Evolutionary conservation across 176 grass and related monocot species (phyloP).

Genomic region (Chrysopogon serrulatus): DNA sequence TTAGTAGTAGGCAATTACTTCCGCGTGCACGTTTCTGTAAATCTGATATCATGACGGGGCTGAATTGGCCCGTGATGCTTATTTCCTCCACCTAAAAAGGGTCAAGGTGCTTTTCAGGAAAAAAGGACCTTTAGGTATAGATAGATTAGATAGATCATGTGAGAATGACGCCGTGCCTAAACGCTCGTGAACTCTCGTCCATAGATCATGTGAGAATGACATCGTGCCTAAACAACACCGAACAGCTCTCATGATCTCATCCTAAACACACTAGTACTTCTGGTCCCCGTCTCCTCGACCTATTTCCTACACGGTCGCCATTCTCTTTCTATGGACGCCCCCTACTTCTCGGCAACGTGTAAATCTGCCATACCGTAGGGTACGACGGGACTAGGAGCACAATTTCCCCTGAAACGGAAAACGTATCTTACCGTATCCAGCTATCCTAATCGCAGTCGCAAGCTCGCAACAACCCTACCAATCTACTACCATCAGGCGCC

Average conservation of each 20-base stretch:
- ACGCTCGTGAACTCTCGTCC: not conserved
- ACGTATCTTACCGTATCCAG: not conserved
- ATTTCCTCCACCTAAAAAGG: not conserved
- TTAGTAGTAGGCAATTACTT: not conserved
- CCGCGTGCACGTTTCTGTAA: not conserved
- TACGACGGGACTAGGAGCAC: no score
- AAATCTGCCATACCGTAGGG: not conserved
- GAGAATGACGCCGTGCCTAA: not conserved
- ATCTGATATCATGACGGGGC: not conserved
- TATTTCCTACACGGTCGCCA: not conserved
- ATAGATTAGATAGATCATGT: no score
- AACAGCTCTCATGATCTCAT: not conserved
- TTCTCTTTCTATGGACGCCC: no score
- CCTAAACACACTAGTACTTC: not conserved
- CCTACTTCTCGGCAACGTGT: not conserved
- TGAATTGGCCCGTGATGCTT: not conserved
- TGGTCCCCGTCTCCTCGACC: not conserved
- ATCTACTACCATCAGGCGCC: not conserved
- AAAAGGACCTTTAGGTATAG: not conserved
- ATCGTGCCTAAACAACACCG: not conserved
- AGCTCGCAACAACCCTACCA: not conserved
- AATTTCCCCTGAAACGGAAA: not conserved
- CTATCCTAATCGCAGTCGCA: not conserved
- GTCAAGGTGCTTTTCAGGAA: not conserved
- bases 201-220: not conserved